phyloP scores from a whole-genome alignment of 2,329 filamentous ascomycete genomes.

The Cephalotrichum gorgonifer region DNA sequence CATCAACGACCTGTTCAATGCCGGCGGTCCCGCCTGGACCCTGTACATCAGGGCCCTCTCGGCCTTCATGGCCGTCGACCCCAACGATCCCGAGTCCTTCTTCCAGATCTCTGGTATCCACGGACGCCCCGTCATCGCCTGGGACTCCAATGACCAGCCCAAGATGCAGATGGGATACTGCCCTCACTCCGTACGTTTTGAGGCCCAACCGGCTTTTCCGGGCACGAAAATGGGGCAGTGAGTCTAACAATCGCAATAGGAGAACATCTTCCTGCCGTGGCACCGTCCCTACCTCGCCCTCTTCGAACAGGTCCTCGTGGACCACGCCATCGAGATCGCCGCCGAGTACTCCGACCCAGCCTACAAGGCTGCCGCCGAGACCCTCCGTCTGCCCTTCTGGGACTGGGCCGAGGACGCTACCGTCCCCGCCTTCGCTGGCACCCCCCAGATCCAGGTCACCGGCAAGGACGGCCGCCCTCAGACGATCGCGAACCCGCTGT shows the following conservation, averaged over 20 bases:
- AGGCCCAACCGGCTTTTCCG: neutral
- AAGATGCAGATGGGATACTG: conserved; percentile 30
- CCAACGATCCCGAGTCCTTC: conserved; percentile 34
- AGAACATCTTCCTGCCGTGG: conserved; percentile 41
- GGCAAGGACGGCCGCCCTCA: conserved; percentile 14
- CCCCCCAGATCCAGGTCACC: conserved; percentile 1
- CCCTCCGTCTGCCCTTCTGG: conserved; percentile 40
- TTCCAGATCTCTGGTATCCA: conserved; percentile 40
- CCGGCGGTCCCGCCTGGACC: conserved; percentile 35
- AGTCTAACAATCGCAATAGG: conserved; percentile 17
- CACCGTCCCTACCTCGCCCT: conserved; percentile 45
- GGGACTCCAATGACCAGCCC: conserved; percentile 21
- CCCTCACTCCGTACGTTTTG: conserved; percentile 31
- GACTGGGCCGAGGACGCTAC: conserved; percentile 35
- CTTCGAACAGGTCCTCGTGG: conserved; percentile 44
- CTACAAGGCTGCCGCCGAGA: conserved; percentile 34
- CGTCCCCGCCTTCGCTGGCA: conserved; percentile 29
- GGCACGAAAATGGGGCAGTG: neutral
- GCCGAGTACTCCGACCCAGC: conserved; percentile 25
- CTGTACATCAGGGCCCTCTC: conserved; percentile 36
- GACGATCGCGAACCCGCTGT: conserved; percentile 39
- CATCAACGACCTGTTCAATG: conserved; percentile 33
- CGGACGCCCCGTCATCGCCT: conserved; percentile 29
- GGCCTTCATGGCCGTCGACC: conserved; percentile 28
- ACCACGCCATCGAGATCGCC: conserved; percentile 34